Base-by-base conservation (phyloP, 2,329 filamentous ascomycete genomes). In the Alternaria angustiovoidea region DNA sequence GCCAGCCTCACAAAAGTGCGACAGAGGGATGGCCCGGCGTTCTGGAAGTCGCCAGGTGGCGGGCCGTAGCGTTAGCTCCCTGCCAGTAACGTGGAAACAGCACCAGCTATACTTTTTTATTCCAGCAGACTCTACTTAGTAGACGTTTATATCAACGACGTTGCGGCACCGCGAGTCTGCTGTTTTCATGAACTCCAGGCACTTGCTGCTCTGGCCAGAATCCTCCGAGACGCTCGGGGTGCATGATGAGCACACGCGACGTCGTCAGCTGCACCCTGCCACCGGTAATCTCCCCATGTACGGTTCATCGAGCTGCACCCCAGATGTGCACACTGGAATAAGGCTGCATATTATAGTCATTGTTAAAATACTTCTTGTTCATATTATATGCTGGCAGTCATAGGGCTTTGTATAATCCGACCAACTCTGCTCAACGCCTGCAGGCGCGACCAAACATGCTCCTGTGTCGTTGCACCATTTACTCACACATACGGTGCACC, bases 391-490 rank as follows among this genome's bases (percentile, higher is more conserved):
- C 20, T 18, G 30, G 28, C 12, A 30, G 28, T 30, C 28, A 30
- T 30, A 11, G 28, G 28, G 9, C 18, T 49, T 5, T 49, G 36
- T 20, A 49, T 24, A 49, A 42, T 32, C n/a, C 14, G 9, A 11
- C 49, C 5, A 14, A 16, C n/a, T 3, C 9, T n/a, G 16, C 44
- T 20, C 32, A 43, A 28, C 20, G 22, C n/a, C 18, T 41, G 28
- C 18, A 20, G 18, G 38, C 12, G 36, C 18, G 18, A 39, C 32
- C 9, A 30, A 9, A 14, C 5, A 59, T 65, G 59, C 67, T 34
- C 38, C 55, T 8, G 39, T 57, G 49, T 59, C 54, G 72, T 72
- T 54, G 59, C 68, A 74, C 73, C 26, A 64, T 68, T 67, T 63
- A 59, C 56, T 55, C 59, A 44, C 48, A 41, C 62, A 57, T 42